These are phyloP conservation scores for Phytophthora colocasiae DNA, from an alignment of 352 stramenopile species.

Conservation along the genomic window DNA sequence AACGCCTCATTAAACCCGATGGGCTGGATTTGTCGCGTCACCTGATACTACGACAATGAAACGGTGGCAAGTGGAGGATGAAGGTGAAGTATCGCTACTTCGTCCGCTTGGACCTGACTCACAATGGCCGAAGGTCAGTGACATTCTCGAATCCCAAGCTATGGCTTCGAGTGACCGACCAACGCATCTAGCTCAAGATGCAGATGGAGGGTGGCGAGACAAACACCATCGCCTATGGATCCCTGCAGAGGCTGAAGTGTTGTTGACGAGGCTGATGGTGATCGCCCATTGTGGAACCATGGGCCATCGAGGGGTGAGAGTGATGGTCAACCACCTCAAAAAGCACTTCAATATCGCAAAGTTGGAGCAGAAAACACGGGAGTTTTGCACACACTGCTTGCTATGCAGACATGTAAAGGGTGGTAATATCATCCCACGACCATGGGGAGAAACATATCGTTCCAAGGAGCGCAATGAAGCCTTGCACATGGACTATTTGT, in stretches of 20 bases:
- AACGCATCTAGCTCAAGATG: too few relatives aligned
- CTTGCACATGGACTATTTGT: not conserved
- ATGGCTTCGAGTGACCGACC: too few relatives aligned
- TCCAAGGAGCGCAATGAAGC: not conserved
- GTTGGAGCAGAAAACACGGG: not conserved
- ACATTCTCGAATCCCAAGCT: too few relatives aligned
- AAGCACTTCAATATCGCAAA: not conserved
- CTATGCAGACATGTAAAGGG: not conserved
- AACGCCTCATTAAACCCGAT: not conserved
- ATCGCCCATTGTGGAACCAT: constrained; percentile 1
- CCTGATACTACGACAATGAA: too few relatives aligned
- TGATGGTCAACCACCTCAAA: constrained; percentile 1
- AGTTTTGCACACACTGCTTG: not conserved
- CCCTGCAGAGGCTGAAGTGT: not conserved
- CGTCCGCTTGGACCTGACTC: too few relatives aligned
- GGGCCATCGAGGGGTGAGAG: not conserved
- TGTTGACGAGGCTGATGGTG: constrained; percentile 4
- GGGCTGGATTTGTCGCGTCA: not conserved
- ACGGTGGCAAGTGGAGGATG: too few relatives aligned
- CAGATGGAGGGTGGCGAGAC: too few relatives aligned
- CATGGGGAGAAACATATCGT: not conserved
- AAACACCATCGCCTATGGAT: too few relatives aligned
- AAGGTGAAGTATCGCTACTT: too few relatives aligned
- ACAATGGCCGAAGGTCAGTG: too few relatives aligned
- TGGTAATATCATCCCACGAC: not conserved